Conservation (phyloP, 139 green algal genomes). For the Ulvella scutata region DNA sequence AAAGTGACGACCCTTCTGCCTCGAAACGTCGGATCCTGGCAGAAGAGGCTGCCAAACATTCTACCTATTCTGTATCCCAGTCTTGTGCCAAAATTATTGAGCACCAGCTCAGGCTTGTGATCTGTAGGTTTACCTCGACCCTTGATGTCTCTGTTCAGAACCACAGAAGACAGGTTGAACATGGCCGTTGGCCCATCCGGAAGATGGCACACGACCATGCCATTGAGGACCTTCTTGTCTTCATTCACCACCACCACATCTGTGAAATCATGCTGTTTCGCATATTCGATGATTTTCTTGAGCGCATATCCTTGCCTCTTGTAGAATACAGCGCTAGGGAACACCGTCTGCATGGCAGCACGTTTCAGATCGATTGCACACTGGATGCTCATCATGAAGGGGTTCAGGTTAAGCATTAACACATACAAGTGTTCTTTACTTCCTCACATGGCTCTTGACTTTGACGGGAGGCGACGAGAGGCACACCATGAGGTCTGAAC, state of each 20-base stretch:
- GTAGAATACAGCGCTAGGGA: constrained; percentile 74
- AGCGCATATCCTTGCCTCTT: constrained; percentile 64
- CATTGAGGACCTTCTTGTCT: constrained; percentile 75
- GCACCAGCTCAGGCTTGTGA: constrained; percentile 78
- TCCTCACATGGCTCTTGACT: too few relatives aligned
- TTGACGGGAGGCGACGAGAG: too few relatives aligned
- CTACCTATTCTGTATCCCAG: constrained; percentile 70
- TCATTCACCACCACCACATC: constrained; percentile 86
- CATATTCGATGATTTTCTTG: constrained; percentile 83
- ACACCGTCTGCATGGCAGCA: constrained; percentile 22
- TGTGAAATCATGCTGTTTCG: constrained; percentile 54
- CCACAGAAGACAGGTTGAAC: constrained; percentile 66
- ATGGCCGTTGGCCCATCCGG: constrained; percentile 75
- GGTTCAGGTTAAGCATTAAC: too few relatives aligned
- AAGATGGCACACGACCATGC: constrained; percentile 74
- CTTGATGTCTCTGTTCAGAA: constrained; percentile 71
- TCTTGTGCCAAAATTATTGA: constrained; percentile 89
- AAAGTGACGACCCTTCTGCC: constrained; percentile 86
- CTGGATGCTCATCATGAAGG: not conserved
- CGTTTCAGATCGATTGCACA: not conserved
- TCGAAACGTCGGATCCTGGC: constrained; percentile 78
- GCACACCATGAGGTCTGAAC: constrained; percentile 57
- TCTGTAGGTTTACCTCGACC: constrained; percentile 55
- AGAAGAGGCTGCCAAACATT: constrained; percentile 85
- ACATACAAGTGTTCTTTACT: too few relatives aligned